Conservation (phyloP, 345 rosid genomes). For the Turnera subulata region DNA sequence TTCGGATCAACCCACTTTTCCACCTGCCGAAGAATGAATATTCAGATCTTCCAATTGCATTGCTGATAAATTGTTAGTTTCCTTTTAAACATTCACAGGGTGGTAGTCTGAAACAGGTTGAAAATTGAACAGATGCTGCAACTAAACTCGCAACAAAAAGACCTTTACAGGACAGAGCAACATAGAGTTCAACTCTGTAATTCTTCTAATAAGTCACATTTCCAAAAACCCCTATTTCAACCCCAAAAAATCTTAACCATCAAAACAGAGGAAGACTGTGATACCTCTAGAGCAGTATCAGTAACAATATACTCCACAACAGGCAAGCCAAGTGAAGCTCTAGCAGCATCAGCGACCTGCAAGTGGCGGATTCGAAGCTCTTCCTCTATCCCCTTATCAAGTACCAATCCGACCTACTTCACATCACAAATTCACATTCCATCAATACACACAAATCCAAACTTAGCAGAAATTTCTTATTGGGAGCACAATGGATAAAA, state of each 20-base stretch:
- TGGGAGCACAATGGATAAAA: too few relatives aligned
- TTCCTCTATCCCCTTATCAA: constrained; percentile 59
- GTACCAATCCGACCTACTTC: constrained; percentile 59
- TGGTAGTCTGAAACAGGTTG: background rate
- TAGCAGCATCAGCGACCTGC: constrained; percentile 62
- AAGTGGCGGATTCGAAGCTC: constrained; percentile 50
- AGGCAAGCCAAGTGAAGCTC: constrained; percentile 77
- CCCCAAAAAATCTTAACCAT: background rate
- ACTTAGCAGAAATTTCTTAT: too few relatives aligned
- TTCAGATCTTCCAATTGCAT: background rate
- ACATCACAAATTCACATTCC: constrained; percentile 6
- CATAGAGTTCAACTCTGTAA: too few relatives aligned
- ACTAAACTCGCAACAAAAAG: too few relatives aligned
- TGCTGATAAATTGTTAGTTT: background rate
- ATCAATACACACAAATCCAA: too few relatives aligned
- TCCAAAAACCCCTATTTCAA: background rate
- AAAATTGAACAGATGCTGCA: too few relatives aligned
- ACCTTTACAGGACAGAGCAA: too few relatives aligned
- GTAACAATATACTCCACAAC: constrained; percentile 50
- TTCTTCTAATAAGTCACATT: too few relatives aligned
- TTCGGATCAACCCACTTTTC: constrained; percentile 55
- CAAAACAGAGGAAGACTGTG: background rate
- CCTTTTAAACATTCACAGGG: background rate
- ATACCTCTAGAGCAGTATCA: constrained; percentile 43
- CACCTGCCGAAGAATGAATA: constrained; percentile 26